These are phyloP conservation scores for Fusarium falciforme DNA, from an alignment of 2,329 filamentous ascomycete genomes.

Conservation along the genomic window DNA sequence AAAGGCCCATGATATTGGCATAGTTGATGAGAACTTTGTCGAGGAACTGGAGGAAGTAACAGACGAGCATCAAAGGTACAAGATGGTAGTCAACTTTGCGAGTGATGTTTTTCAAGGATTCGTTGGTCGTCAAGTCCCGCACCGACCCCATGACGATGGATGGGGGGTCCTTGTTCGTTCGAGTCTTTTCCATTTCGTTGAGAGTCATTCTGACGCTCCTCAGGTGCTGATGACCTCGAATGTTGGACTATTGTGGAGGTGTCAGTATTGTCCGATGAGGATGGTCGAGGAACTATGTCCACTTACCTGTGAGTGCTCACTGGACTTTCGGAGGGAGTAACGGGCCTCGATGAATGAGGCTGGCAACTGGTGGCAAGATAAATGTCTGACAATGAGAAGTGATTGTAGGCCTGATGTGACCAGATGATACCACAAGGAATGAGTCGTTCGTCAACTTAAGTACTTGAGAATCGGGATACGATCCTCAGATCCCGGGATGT, in stretches of 20 bases:
- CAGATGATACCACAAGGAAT: not conserved
- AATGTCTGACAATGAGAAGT: not conserved
- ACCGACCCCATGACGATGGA: not conserved
- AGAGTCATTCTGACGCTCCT: not conserved
- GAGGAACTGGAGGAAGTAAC: conserved; percentile 44
- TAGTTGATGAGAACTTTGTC: conserved; percentile 46
- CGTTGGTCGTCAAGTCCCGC: not conserved
- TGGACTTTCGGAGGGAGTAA: not conserved
- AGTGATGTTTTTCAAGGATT: conserved; percentile 22
- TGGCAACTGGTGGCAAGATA: not conserved
- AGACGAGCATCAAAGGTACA: conserved; percentile 43
- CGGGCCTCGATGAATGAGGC: not conserved
- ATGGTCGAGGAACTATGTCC: not conserved
- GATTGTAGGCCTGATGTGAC: not conserved
- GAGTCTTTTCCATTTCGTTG: conserved; percentile 3
- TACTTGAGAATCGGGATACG: not conserved
- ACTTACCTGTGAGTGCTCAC: not conserved
- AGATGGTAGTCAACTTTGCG: conserved; percentile 42
- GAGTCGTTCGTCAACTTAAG: not conserved
- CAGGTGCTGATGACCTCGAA: not conserved
- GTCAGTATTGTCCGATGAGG: not conserved
- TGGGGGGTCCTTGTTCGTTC: not conserved
- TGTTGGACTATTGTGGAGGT: not conserved
- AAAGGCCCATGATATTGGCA: conserved; percentile 47
- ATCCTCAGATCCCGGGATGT: not conserved